Base-by-base conservation (phyloP, 1,284 basidiomycete genomes). In the Cerrena zonata region DNA sequence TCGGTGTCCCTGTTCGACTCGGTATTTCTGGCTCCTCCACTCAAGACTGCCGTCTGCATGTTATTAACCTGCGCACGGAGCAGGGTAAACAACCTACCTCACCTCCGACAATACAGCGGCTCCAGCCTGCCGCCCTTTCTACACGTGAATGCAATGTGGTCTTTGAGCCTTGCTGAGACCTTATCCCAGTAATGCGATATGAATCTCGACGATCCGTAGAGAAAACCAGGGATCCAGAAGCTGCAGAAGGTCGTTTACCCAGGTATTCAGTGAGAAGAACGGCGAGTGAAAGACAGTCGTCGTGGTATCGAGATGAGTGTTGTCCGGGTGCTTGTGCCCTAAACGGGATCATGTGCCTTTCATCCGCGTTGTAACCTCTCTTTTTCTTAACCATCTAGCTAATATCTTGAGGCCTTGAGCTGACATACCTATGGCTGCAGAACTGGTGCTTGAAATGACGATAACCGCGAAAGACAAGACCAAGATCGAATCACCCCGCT, bases 111-210 rank as follows among this genome's bases (percentile, higher is more conserved):
- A 49, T 54, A 53, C 51, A 27, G 54, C 54, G 54, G 41, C 44
- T 53, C 39, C 46, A 48, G 46, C 37, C 22, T 48, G 21, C 46
- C 45, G 41, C 37, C 23, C 37, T 37, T 39, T 39, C 49, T n/a
- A 54, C 55, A 56, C 55, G 55, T 54, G 55, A 52, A 52, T 38
- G 52, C 53, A 37, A 43, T 46, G 50, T 45, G 55, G 21, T 40
- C 37, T 27, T 27, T 41, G 30, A 34, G 30, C 30, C 30, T 34
- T 15, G 30, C 30, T 34, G 30, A 7, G 7, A 15, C 7, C 30
- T 15, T 34, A 34, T 34, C 30, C 30, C 30, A 7, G 30, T n/a
- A 34, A 34, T 34, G 30, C 30, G 30, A 34, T 7, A 34, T 34
- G 30, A 34, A 15, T 15, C 30, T 34, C 30, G 30, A 34, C 15